Base-by-base conservation (phyloP, 768 basidiomycete genomes). In the Chiua virens region DNA sequence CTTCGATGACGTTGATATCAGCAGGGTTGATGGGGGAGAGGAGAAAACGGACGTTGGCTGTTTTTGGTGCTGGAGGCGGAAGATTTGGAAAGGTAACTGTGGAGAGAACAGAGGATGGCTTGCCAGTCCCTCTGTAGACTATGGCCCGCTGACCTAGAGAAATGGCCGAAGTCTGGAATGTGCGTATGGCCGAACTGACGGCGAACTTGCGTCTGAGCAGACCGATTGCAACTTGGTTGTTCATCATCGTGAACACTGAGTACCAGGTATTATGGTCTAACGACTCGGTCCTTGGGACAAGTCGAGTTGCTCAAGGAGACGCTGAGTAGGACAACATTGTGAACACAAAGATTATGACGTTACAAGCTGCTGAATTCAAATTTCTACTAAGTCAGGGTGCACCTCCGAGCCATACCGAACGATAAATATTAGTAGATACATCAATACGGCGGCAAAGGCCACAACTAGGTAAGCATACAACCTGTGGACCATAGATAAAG, bases 21-120 rank as follows among this genome's bases (percentile, higher is more conserved):
- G 90, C 82, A 4, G 89, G 90, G 64, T 92, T 92, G 50, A 92
- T 80, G 9, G 90, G 87, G 6, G 87, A 77, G 20, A 89, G 76
- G 13, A 87, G 71, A 63, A 87, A 81, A 54, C 75, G 78, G 64
- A 92, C 64, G 63, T 88, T 89, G 32, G 83, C 68, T 1, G 84
- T 79, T 49, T 73, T 69, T n/a, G 81, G 73, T 7, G 73, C 60
- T 2, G 89, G 87, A 0, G 76, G 61, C 8, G 81, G 73, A 10
- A 85, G 73, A 2, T 74, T 53, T 0, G 79, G 79, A 58, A 79
- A 83, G 1, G 79, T 76, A 38, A 80, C 53, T 3, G 76, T 74
- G 8, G 67, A 71, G 42, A 92, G 73, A 32, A 88, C 86, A n/a
- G 77, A 64, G 11, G 75, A 55, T 4, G 89, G 87, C 40, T 80